phyloP scores from a whole-genome alignment of 2,329 filamentous ascomycete species.

The Penicillium sp. region DNA sequence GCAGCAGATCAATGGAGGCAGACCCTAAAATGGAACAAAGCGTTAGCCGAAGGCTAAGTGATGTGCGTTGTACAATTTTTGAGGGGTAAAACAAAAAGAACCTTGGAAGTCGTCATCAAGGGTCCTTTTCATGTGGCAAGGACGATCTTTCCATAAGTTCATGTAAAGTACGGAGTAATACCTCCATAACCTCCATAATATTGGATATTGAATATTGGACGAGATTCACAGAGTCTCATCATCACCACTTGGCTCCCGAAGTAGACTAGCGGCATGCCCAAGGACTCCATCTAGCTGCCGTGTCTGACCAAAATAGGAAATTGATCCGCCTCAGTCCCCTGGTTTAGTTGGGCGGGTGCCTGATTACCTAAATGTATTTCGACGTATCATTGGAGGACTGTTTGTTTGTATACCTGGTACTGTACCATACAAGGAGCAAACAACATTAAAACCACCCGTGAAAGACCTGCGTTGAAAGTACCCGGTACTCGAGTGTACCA shows the following conservation, averaged over 20 bases:
- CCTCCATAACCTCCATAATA: neutral
- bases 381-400: conserved; percentile 7
- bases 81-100: neutral
- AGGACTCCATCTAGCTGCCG: conserved; percentile 13
- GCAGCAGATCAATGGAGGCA: neutral
- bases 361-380: conserved; percentile 16
- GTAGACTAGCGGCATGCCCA: neutral
- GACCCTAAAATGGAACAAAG: neutral
- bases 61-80: neutral
- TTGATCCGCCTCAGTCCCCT: conserved; percentile 16
- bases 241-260: neutral
- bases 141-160: neutral
- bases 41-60: neutral
- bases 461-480: conserved; percentile 3
- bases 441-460: conserved; percentile 1
- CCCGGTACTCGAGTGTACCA: neutral
- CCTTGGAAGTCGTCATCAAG: conserved; percentile 4
- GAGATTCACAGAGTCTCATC: conserved; percentile 4
- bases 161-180: neutral
- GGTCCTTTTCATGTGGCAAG: conserved; percentile 6
- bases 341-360: conserved; percentile 14
- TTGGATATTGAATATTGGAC: neutral
- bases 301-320: conserved; percentile 15
- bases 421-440: conserved; percentile 12
- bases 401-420: neutral